Evolutionary conservation across 2,329 filamentous ascomycete genomes (phyloP), one percentile per base, ranked within the genome.

Genomic region (Fusarium subglutinans): DNA sequence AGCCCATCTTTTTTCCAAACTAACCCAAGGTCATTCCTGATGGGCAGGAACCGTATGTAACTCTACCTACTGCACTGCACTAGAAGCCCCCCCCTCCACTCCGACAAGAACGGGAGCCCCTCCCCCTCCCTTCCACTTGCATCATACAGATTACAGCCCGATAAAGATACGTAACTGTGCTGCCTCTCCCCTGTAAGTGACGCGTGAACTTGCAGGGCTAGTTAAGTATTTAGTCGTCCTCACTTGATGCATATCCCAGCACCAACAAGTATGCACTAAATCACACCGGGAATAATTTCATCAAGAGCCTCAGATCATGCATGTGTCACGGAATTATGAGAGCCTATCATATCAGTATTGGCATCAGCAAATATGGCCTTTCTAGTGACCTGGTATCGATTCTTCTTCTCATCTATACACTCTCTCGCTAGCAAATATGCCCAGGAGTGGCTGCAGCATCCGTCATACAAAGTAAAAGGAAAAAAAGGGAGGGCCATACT

Each of bases 61-160:
- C 30, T 53, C 28, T 51, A 51, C 24, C 8, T 8, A 47, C 30
- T 35, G 28, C 47, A 33, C 22, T n/a, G 37, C 22, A 15, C 40
- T 43, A n/a, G 22, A 43, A 43, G 41, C 33, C 47, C 58, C 41
- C 66, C 66, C 67, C 28, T n/a, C 30, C 60, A 61, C 63, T 61
- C 63, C 64, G 53, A 63, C 48, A 55, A 41, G 41, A 63, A 37
- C 41, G n/a, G n/a, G 24, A 68, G 41, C 73, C 61, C 64, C 73
- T 68, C 73, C 73, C 64, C 73, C 73, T 66, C 72, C 69, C 67
- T 74, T 44, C 43, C 24, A 26, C 20, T 76, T 78, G 73, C 76
- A 78, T 78, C 76, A 78, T 77, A 69, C 66, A n/a, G n/a, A n/a
- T n/a, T n/a, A n/a, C n/a, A 62, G 45, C 20, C 26, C 20, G 40